Percentiles rank a stretch among this genome's conserved stretches.
phyloP scores from a whole-genome alignment of 2,329 filamentous ascomycete genomes.

The Tolypocladium paradoxum region DNA sequence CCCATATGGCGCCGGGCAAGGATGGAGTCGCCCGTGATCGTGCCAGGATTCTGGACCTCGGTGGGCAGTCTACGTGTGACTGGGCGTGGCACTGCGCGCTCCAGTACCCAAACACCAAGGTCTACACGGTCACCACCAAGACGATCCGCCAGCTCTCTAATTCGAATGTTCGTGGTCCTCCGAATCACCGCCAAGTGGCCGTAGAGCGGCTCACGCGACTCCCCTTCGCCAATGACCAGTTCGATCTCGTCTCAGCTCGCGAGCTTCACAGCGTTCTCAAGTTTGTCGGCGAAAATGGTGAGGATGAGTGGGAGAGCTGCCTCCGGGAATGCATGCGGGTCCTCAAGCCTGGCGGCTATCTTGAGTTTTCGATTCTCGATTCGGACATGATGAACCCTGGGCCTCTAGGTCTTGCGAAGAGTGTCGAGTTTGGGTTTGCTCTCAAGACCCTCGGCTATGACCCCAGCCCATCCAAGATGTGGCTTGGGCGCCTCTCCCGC shows the following conservation, averaged over 20 bases:
- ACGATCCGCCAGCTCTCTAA: slow-evolving; percentile 59
- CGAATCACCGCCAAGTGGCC: slow-evolving; percentile 76
- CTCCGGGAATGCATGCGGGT: slow-evolving; percentile 80
- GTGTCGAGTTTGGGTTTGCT: slow-evolving; percentile 84
- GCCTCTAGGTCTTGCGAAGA: slow-evolving; percentile 66
- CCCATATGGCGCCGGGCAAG: slow-evolving; percentile 32
- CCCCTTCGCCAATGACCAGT: slow-evolving; percentile 76
- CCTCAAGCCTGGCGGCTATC: slow-evolving; percentile 82
- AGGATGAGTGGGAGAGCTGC: slow-evolving; percentile 82
- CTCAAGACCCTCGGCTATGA: slow-evolving; percentile 88
- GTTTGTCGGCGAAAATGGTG: slow-evolving; percentile 51
- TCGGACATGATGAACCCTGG: slow-evolving; percentile 82
- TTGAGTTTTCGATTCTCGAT: slow-evolving; percentile 86
- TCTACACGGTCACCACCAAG: slow-evolving; percentile 80
- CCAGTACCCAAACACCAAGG: slow-evolving; percentile 72
- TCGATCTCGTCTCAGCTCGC: slow-evolving; percentile 84
- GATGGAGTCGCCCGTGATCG: slow-evolving; percentile 38
- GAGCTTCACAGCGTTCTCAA: slow-evolving; percentile 80
- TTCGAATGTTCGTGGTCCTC: slow-evolving; percentile 67
- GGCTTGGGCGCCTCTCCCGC: slow-evolving; percentile 61
- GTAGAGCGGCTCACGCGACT: slow-evolving; percentile 69
- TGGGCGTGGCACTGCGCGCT: slow-evolving; percentile 94
- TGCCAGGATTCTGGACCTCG: slow-evolving; percentile 71
- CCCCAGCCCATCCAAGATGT: slow-evolving; percentile 69
- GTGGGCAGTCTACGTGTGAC: slow-evolving; percentile 73